Percentiles rank a stretch among this genome's conserved stretches.
These are phyloP conservation scores for Fagus sylvatica DNA, from an alignment of 306 rosid species.

Conservation along the genomic window DNA sequence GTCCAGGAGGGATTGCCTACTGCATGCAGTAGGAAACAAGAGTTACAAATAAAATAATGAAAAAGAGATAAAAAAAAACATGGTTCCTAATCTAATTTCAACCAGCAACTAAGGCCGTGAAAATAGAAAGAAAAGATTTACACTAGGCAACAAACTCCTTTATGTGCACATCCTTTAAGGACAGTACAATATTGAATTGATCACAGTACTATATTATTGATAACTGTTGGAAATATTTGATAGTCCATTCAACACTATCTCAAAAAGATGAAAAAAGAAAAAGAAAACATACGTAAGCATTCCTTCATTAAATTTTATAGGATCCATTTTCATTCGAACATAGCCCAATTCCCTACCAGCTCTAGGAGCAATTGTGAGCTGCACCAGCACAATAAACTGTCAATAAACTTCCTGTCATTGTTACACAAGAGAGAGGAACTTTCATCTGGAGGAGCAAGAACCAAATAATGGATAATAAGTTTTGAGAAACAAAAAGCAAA, in stretches of 20 bases:
- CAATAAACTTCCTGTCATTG: not conserved
- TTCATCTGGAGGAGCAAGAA: not conserved
- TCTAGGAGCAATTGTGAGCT: conserved; percentile 99
- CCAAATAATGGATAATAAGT: not conserved
- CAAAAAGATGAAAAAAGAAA: conserved; percentile 10
- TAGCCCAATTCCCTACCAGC: conserved; percentile 98
- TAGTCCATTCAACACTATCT: conserved; percentile 12
- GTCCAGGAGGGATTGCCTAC: conserved; percentile 88
- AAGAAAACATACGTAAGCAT: conserved; percentile 76
- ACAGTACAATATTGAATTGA: not conserved
- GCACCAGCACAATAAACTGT: conserved; percentile 36
- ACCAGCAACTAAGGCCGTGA: conserved; percentile 18
- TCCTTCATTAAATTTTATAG: conserved; percentile 72
- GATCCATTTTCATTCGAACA: conserved; percentile 87
- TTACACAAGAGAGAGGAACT: not conserved
- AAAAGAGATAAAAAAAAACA: conserved; percentile 7
- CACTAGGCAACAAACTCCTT: conserved; percentile 18
- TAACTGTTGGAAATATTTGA: not conserved
- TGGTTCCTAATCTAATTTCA: conserved; percentile 10
- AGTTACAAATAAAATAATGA: conserved; percentile 18
- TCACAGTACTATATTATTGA: conserved; percentile 24
- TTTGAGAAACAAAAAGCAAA: not conserved
- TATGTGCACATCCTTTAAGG: conserved; percentile 7
- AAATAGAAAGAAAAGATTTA: conserved; percentile 7
- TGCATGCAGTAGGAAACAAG: conserved; percentile 41